Evolutionary conservation across 768 basidiomycete species (phyloP).

Genomic region (Russula sp.): DNA sequence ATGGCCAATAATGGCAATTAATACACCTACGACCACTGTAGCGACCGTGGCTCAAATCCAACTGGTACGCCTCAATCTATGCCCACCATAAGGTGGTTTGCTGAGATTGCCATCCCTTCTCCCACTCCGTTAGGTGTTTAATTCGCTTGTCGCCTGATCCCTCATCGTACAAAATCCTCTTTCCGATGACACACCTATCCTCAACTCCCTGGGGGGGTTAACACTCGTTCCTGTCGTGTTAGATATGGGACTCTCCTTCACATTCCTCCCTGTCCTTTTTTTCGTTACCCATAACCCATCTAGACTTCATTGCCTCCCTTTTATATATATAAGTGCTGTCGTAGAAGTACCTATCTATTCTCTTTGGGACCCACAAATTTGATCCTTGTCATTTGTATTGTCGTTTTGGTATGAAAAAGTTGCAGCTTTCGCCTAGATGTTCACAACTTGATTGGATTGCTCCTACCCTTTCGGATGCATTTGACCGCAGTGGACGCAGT

Average conservation of each 20-base stretch:
- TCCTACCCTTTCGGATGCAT: background rate
- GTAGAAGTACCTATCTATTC: background rate
- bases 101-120: background rate
- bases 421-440: background rate
- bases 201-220: constrained; percentile 1
- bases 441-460: background rate
- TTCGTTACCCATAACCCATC: background rate
- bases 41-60: no score
- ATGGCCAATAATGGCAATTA: no score
- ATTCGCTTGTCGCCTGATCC: background rate
- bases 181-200: no score
- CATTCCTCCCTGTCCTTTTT: no score
- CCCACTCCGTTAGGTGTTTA: background rate
- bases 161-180: background rate
- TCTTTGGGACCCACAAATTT: no score
- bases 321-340: background rate
- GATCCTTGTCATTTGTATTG: no score
- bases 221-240: background rate
- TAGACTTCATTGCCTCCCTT: background rate
- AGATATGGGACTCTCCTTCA: background rate
- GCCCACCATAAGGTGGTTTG: no score
- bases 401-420: no score
- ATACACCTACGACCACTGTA: no score
- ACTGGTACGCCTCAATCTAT: background rate
- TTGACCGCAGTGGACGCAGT: no score